phyloP scores from a whole-genome alignment of 1,284 basidiomycete genomes.

The Tylopilus sp. region DNA sequence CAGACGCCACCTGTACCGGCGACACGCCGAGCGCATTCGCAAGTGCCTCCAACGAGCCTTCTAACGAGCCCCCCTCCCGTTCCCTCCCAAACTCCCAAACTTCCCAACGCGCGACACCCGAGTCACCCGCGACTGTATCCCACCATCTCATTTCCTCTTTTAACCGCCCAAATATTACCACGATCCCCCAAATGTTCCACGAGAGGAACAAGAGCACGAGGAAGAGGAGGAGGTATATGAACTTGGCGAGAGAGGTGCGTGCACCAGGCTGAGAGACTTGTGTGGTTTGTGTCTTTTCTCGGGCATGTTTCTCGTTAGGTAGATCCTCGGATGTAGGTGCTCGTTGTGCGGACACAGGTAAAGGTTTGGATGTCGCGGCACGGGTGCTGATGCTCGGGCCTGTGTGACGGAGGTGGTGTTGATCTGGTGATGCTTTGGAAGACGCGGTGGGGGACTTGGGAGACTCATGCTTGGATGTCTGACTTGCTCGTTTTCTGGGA shows the following conservation, averaged over 20 bases:
- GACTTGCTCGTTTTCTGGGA: conserved; percentile 30
- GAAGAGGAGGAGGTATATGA: conserved; percentile 26
- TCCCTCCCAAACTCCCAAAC: background rate
- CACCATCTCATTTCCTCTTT: conserved; percentile 42
- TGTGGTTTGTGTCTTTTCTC: conserved; percentile 3
- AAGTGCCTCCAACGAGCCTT: conserved; percentile 66
- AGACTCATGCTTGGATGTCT: conserved; percentile 12
- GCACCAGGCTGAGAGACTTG: conserved; percentile 12
- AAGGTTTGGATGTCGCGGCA: conserved; percentile 10
- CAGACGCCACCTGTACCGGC: conserved; percentile 67
- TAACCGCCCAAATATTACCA: conserved; percentile 19
- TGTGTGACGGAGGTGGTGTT: conserved; percentile 27
- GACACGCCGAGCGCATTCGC: conserved; percentile 72
- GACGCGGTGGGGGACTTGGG: conserved; percentile 15
- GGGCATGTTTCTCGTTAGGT: background rate
- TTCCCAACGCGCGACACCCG: background rate
- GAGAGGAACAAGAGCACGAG: conserved; percentile 23
- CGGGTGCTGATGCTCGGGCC: conserved; percentile 26
- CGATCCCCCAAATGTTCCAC: conserved; percentile 34
- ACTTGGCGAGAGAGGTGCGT: conserved; percentile 19
- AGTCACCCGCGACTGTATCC: conserved; percentile 21
- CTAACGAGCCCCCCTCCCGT: conserved; percentile 34
- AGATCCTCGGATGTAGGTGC: background rate
- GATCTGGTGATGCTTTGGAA: conserved; percentile 18
- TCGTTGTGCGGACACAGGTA: background rate